Conservation (phyloP, 208 protist species). For the Crithidia expoeki region DNA sequence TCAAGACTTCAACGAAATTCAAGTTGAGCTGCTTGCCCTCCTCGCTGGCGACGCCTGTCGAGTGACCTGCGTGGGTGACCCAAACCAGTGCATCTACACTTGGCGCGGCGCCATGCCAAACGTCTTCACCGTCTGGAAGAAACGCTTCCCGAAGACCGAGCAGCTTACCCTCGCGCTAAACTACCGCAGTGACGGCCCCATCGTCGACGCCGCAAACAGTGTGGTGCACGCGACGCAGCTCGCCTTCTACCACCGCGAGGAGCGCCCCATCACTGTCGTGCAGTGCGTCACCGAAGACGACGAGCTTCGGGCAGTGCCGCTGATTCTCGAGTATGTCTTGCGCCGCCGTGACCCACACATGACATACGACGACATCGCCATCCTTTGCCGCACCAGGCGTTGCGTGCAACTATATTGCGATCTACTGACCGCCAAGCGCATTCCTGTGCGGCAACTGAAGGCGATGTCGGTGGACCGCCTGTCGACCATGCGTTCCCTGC, state of each 20-base stretch:
- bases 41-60: slow-evolving; percentile 80
- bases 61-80: slow-evolving; percentile 89
- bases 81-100: slow-evolving; percentile 90
- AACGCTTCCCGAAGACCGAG: slow-evolving; percentile 70
- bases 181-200: slow-evolving; percentile 79
- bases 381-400: slow-evolving; percentile 76
- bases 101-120: slow-evolving; percentile 82
- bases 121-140: slow-evolving; percentile 70
- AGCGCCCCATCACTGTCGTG: slow-evolving; percentile 40
- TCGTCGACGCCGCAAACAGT: slow-evolving; percentile 69
- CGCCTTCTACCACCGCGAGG: slow-evolving; percentile 46
- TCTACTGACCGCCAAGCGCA: slow-evolving; percentile 42
- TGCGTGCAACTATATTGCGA: slow-evolving; percentile 45
- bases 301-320: slow-evolving; percentile 44
- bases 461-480: slow-evolving; percentile 36
- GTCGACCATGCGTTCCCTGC: slow-evolving; percentile 43
- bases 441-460: slow-evolving; percentile 62
- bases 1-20: slow-evolving; percentile 89
- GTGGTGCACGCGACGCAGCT: slow-evolving; percentile 52
- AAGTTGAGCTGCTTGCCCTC: slow-evolving; percentile 82
- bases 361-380: slow-evolving; percentile 72
- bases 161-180: slow-evolving; percentile 64
- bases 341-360: slow-evolving; percentile 42
- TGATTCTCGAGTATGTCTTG: slow-evolving; percentile 51
- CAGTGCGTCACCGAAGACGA: slow-evolving; percentile 43